Evolutionary conservation across 176 grass and related monocot genomes (phyloP), one percentile per base, ranked within the genome.

Genomic region (Avena eriantha): DNA sequence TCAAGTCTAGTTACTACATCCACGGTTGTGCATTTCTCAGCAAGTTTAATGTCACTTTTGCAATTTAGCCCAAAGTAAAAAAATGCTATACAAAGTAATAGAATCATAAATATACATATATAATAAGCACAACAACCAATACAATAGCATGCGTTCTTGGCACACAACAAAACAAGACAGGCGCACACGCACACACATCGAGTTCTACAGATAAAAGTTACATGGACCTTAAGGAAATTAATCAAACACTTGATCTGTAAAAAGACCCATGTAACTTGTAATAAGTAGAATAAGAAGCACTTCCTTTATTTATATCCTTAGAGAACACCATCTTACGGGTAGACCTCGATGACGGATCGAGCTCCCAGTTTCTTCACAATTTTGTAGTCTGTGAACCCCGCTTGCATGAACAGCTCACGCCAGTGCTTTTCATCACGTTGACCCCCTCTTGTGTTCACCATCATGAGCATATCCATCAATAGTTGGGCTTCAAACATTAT

Each of bases 291-390:
- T 41, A n/a, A 10, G 18, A 70, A 70, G 18, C 35, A 21, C 35
- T 19, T 1, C 68, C 68, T 12, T 70, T 70, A 43, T 70, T 70
- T 43, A 4, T 1, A 43, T 4, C 1, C 0, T 11, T 43, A 35
- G 18, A 35, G 9, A 8, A 69, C 7, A 69, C 8, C 8, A 69
- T 69, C 65, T 68, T 69, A 69, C 0, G 65, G 33, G 33, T 69
- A 69, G 16, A 69, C 65, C 33, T 69, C 65, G 16, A 69, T 69
- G 33, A 19, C 65, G 0, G 33, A 69, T 36, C 65, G 34, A 43
- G 69, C 69, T 39, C 66, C 66, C 16, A 69, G 35, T 39, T 69
- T 69, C 66, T 69, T 69, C 17, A 69, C 66, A 69, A 71, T 71
- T 71, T 71, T 71, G 69, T 45, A 71, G 19, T 71, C 36, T 1